Evolutionary conservation across 768 basidiomycete species (phyloP).

Genomic region (Phallus indusiatus): DNA sequence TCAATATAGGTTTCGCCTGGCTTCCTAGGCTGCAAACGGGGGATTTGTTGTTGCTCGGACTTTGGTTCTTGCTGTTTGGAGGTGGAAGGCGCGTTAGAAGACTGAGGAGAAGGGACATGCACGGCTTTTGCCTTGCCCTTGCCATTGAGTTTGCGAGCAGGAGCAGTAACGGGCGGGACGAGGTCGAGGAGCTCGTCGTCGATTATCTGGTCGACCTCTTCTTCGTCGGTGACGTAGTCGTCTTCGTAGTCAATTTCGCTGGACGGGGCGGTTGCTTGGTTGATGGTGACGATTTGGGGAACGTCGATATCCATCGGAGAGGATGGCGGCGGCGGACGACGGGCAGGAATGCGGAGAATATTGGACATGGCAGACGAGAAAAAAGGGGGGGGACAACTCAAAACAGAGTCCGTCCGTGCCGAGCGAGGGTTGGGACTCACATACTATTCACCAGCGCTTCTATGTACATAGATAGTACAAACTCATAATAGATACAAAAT

Average conservation of each 20-base stretch:
- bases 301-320: slow-evolving; percentile 4
- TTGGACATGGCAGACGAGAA: slow-evolving; percentile 7
- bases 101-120: not conserved
- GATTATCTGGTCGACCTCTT: slow-evolving; percentile 55
- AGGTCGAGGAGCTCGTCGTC: slow-evolving; percentile 24
- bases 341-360: slow-evolving; percentile 8
- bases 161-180: slow-evolving; percentile 4
- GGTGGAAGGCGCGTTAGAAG: not conserved
- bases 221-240: slow-evolving; percentile 26
- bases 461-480: not conserved
- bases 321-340: slow-evolving; percentile 2
- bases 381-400: not conserved
- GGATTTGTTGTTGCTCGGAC: slow-evolving; percentile 4
- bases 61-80: slow-evolving; percentile 5
- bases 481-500: not conserved
- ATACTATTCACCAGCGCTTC: not conserved
- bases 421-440: not conserved
- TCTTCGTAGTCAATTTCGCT: slow-evolving; percentile 19
- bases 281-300: slow-evolving; percentile 10
- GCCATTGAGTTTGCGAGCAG: slow-evolving; percentile 6
- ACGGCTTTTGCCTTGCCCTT: slow-evolving; percentile 8
- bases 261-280: slow-evolving; percentile 17
- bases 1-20: slow-evolving; percentile 65
- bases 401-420: not conserved
- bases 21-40: slow-evolving; percentile 25